These are phyloP conservation scores for Colletotrichum lini DNA, from an alignment of 2,329 filamentous ascomycete genomes.

Conservation along the genomic window DNA sequence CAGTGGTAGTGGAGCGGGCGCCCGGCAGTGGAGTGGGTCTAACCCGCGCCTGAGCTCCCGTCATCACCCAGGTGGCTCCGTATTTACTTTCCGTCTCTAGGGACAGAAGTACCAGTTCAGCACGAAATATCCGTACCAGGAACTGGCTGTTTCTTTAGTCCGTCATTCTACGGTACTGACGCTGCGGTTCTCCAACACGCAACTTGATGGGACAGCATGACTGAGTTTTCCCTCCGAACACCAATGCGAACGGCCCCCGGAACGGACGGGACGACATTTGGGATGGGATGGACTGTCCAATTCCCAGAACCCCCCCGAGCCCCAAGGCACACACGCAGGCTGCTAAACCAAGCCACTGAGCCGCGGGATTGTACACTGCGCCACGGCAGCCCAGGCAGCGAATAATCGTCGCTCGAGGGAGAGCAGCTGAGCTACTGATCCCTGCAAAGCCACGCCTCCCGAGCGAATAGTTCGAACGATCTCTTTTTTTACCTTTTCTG, in stretches of 20 bases:
- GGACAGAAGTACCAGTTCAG: too few species aligned
- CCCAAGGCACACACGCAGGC: conserved; percentile 5
- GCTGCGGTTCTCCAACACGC: conserved; percentile 7
- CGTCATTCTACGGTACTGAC: background rate
- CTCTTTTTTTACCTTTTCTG: conserved; percentile 26
- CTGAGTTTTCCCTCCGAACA: background rate
- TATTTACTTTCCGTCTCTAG: too few species aligned
- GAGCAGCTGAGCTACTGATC: conserved; percentile 39
- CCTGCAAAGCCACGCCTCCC: conserved; percentile 41
- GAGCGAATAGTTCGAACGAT: conserved; percentile 33
- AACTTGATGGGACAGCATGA: background rate
- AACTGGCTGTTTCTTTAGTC: background rate
- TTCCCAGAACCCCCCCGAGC: background rate
- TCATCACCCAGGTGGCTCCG: conserved; percentile 2
- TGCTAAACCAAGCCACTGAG: conserved; percentile 42
- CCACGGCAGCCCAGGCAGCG: conserved; percentile 38
- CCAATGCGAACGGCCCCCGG: conserved; percentile 9
- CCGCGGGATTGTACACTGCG: conserved; percentile 35
- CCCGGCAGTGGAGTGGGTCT: conserved; percentile 29
- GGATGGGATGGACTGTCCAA: conserved; percentile 23
- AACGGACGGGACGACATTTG: conserved; percentile 4
- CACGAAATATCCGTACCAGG: background rate
- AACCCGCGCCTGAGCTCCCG: conserved; percentile 26
- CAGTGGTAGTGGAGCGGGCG: conserved; percentile 27
- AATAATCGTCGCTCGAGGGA: conserved; percentile 22